Percentiles rank a stretch among this genome's conserved stretches.
phyloP scores from a whole-genome alignment of 305 asterid species.

The Fraxinus xanthoxyloides region DNA sequence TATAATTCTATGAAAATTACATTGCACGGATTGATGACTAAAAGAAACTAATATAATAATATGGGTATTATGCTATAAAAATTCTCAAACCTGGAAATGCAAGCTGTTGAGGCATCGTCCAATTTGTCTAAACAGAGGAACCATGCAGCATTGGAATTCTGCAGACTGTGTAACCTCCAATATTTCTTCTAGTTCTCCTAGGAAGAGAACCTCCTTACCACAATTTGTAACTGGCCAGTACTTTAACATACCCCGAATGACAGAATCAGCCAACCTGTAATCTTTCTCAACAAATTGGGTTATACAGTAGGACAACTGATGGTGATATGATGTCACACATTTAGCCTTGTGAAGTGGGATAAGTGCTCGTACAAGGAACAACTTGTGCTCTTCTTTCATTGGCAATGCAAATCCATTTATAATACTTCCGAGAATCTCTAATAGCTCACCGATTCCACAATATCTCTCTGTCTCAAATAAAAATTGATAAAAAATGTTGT shows the following conservation, averaged over 20 bases:
- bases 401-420: slow-evolving; percentile 90
- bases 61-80: background rate
- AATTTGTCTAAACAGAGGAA: slow-evolving; percentile 79
- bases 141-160: slow-evolving; percentile 81
- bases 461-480: slow-evolving; percentile 79
- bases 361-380: slow-evolving; percentile 76
- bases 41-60: background rate
- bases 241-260: slow-evolving; percentile 70
- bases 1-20: background rate
- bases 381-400: slow-evolving; percentile 92
- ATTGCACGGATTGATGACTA: background rate
- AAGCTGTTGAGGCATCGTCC: slow-evolving; percentile 82
- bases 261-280: slow-evolving; percentile 71
- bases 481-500: slow-evolving; percentile 63
- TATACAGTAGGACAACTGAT: slow-evolving; percentile 73
- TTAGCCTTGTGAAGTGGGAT: slow-evolving; percentile 86
- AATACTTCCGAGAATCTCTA: slow-evolving; percentile 83
- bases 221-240: slow-evolving; percentile 88
- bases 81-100: slow-evolving; percentile 71
- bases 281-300: slow-evolving; percentile 88
- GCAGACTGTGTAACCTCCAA: slow-evolving; percentile 72
- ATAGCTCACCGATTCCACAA: slow-evolving; percentile 65
- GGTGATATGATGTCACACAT: slow-evolving; percentile 59
- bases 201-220: slow-evolving; percentile 84
- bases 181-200: slow-evolving; percentile 84